Conservation (phyloP, 2,329 filamentous ascomycete species). For the Neocucurbitaria cava region DNA sequence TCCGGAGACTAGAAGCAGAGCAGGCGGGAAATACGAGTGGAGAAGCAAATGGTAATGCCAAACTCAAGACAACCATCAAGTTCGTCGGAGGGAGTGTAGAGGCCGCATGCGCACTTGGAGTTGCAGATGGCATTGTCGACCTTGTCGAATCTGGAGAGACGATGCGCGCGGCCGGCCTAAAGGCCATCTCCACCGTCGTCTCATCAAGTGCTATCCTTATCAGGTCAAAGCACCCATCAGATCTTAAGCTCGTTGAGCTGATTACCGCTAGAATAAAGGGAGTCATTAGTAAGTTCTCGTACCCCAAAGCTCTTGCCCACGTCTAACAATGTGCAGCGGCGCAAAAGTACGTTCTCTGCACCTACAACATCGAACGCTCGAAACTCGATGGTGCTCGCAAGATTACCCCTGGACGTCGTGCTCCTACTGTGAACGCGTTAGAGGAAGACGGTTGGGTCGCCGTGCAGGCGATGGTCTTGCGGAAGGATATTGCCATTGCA, state of each 20-base stretch:
- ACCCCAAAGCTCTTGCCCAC: neutral
- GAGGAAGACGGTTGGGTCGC: slow-evolving; percentile 93
- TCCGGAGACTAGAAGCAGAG: slow-evolving; percentile 73
- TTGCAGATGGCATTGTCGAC: slow-evolving; percentile 96
- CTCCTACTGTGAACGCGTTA: slow-evolving; percentile 87
- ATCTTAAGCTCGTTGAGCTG: slow-evolving; percentile 79
- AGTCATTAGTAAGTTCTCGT: slow-evolving; percentile 73
- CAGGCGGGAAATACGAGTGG: slow-evolving; percentile 44
- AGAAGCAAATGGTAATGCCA: slow-evolving; percentile 53
- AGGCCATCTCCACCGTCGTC: slow-evolving; percentile 92
- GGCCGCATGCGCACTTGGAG: slow-evolving; percentile 91
- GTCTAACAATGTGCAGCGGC: slow-evolving; percentile 63
- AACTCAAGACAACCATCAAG: slow-evolving; percentile 85
- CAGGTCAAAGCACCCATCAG: slow-evolving; percentile 83
- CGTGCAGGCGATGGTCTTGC: slow-evolving; percentile 92
- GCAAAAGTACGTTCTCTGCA: slow-evolving; percentile 91
- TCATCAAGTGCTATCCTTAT: slow-evolving; percentile 88
- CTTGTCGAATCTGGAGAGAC: slow-evolving; percentile 98
- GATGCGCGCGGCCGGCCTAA: slow-evolving; percentile 93
- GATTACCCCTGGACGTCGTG: slow-evolving; percentile 92
- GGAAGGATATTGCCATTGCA: slow-evolving; percentile 80
- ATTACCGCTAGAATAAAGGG: slow-evolving; percentile 88
- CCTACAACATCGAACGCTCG: slow-evolving; percentile 86
- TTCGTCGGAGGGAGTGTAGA: slow-evolving; percentile 97
- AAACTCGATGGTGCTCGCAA: slow-evolving; percentile 71